Base-by-base conservation (phyloP, 1,284 basidiomycete genomes). In the Leccinum pallidistipes region DNA sequence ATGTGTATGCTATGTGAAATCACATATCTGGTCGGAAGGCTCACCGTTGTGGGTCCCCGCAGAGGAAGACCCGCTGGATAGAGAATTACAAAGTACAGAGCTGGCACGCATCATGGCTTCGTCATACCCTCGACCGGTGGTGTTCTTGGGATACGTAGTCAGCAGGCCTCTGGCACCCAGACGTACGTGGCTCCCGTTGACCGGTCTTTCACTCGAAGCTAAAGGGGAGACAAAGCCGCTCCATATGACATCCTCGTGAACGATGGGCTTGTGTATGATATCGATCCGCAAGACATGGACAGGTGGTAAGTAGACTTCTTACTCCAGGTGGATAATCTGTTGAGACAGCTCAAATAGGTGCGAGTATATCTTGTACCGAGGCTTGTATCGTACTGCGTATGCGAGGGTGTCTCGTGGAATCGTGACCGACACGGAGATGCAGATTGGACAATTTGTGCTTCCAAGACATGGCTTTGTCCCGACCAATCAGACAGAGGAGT, bases 121-220 rank as follows among this genome's bases (percentile, higher is more conserved):
- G 24, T 80, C 87, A 3, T 88, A 88, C 66, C 91, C 92, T 32
- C 80, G 84, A 21, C 95, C 95, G 0, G 86, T 91, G 12, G 83
- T 97, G 50, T 97, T 95, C 80, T 79, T 97, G 16, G 94, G 92
- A 56, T 95, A 94, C 71, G 87, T 91, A 0, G 92, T 97, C 6
- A 96, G 92, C 14, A 82, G 85, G 56, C 92, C 93, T 1, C 84
- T 86, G 63, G 90, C 88, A 7, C 66, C 74, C 47, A 81, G 88
- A 70, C 95, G 89, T 90, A 71, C 60, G 86, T 77, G 9, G 45
- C 16, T 31, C 55, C 10, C 45, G 9, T 10, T 57, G 11, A 27
- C 27, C 29, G 27, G 57, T 47, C 58, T 56, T 60, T 1, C 55
- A 51, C 32, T 59, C 8, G 34, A 51, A n/a, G 36, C 61, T 72